Evolutionary conservation across 1,284 basidiomycete genomes (phyloP).

Genomic region (Trametes polyzona): DNA sequence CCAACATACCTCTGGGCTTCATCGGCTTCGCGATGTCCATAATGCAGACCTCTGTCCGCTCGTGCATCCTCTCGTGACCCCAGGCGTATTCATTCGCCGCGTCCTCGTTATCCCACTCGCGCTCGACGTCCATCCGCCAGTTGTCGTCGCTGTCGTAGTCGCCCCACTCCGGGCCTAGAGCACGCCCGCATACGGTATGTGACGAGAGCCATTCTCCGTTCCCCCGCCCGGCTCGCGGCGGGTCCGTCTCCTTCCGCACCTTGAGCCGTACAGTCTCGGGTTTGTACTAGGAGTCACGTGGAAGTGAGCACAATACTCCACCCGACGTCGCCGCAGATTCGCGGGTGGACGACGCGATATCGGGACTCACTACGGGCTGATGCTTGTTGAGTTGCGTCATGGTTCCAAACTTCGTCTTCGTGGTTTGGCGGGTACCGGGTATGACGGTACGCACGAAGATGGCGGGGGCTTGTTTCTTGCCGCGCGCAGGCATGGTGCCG

Average conservation of each 20-base stretch:
- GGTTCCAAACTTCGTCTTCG: slow-evolving; percentile 14
- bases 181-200: slow-evolving; percentile 2
- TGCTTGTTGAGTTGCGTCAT: slow-evolving; percentile 13
- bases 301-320: neutral
- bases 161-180: slow-evolving; percentile 1
- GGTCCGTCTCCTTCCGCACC: slow-evolving; percentile 11
- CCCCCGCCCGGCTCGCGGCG: slow-evolving; percentile 13
- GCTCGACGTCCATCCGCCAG: neutral
- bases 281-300: neutral
- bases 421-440: slow-evolving; percentile 2
- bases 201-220: slow-evolving; percentile 14
- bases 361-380: slow-evolving; percentile 13
- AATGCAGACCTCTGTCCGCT: slow-evolving; percentile 9
- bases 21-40: slow-evolving; percentile 23
- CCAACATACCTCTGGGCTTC: slow-evolving; percentile 17
- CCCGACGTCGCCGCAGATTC: neutral
- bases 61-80: neutral
- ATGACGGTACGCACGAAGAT: slow-evolving; percentile 17
- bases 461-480: slow-evolving; percentile 4
- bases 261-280: slow-evolving; percentile 1
- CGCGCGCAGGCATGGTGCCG: slow-evolving; percentile 14
- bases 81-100: neutral
- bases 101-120: neutral
- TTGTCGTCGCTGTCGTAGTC: neutral
- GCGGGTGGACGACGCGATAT: too few relatives aligned